A percentile compares a stretch with the other conserved stretches of the same genome.
Evolutionary conservation across 495 filamentous ascomycete species (phyloP).

Genomic region (Geopyxis carbonaria): DNA sequence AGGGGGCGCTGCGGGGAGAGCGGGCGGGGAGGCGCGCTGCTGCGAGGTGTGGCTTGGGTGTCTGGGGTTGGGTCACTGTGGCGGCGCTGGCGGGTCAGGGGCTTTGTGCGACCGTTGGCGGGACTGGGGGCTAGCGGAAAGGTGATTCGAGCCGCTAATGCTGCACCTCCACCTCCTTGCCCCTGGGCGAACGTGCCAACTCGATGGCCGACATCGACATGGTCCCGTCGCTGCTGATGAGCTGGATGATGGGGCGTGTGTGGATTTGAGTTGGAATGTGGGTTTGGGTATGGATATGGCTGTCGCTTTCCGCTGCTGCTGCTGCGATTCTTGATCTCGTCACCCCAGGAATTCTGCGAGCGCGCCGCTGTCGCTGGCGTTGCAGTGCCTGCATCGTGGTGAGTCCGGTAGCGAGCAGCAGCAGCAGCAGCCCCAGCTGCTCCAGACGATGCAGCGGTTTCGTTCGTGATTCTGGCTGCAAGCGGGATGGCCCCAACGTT

Average conservation of each 20-base stretch:
- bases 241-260: background rate
- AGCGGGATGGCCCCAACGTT: background rate
- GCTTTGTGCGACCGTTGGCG: background rate
- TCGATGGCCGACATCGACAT: no score
- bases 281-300: background rate
- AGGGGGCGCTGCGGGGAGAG: background rate
- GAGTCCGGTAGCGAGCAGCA: constrained; percentile 6
- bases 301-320: background rate
- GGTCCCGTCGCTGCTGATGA: background rate
- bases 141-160: constrained; percentile 2
- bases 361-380: background rate
- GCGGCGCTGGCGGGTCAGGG: background rate
- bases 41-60: no score
- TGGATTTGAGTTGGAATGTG: background rate
- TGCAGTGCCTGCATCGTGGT: background rate
- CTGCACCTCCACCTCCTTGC: background rate
- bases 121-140: background rate
- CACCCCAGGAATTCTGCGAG: constrained; percentile 1
- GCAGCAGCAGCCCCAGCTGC: constrained; percentile 1
- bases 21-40: background rate
- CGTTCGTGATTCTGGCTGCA: background rate
- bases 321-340: no score
- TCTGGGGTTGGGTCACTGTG: background rate
- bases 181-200: no score
- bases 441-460: background rate